These are phyloP conservation scores for Wickerhamomyces kurtzmanii DNA, from an alignment of 805 yeast species.

Conservation along the genomic window DNA sequence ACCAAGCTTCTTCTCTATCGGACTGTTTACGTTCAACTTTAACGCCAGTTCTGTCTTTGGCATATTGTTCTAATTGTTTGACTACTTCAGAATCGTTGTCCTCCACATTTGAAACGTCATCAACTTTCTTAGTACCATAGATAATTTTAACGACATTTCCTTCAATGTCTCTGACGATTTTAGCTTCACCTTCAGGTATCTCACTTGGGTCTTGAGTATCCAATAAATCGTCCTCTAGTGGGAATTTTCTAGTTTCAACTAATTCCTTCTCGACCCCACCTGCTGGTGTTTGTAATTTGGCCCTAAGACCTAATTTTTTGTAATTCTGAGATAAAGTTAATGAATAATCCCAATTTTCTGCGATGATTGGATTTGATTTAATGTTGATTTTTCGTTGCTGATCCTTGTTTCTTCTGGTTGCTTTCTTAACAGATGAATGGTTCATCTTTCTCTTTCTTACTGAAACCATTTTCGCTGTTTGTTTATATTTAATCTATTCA, in stretches of 20 bases:
- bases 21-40: constrained; percentile 48
- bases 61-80: constrained; percentile 54
- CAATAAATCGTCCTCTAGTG: constrained; percentile 16
- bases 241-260: constrained; percentile 24
- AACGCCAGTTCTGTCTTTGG: constrained; percentile 28
- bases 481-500: no score
- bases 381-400: constrained; percentile 58
- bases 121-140: constrained; percentile 54
- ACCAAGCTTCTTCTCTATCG: constrained; percentile 71
- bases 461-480: constrained; percentile 35
- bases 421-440: constrained; percentile 59
- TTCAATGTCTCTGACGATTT: constrained; percentile 58
- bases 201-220: constrained; percentile 27
- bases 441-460: constrained; percentile 85
- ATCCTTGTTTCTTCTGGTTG: constrained; percentile 62
- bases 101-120: constrained; percentile 15
- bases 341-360: constrained; percentile 81
- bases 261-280: constrained; percentile 74
- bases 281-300: constrained; percentile 54
- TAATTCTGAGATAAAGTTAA: constrained; percentile 83
- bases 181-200: constrained; percentile 73
- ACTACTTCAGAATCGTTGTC: constrained; percentile 46
- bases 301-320: constrained; percentile 65
- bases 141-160: constrained; percentile 60
- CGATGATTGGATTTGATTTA: constrained; percentile 71